Conservation (phyloP, 2,329 filamentous ascomycete species). For the Xylaria sp. region DNA sequence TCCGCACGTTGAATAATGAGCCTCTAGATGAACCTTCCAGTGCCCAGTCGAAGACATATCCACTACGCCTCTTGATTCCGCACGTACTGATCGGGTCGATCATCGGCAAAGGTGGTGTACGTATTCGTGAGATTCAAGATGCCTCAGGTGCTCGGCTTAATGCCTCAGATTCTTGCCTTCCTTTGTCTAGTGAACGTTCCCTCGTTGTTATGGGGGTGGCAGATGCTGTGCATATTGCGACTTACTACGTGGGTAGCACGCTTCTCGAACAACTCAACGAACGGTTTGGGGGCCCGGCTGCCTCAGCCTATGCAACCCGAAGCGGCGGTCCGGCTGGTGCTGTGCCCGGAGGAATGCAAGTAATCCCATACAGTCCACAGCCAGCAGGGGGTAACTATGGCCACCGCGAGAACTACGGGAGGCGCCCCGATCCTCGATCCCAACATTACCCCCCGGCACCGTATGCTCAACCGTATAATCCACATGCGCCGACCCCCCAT, state of each 20-base stretch:
- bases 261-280: constrained; percentile 97
- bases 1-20: constrained; percentile 97
- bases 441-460: constrained; percentile 81
- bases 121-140: constrained; percentile 98
- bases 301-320: constrained; percentile 96
- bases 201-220: constrained; percentile 97
- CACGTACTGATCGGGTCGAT: constrained; percentile 98
- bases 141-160: constrained; percentile 96
- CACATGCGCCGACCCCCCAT: constrained; percentile 68
- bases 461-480: constrained; percentile 81
- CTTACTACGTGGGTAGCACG: constrained; percentile 98
- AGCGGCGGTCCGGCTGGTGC: constrained; percentile 93
- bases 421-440: constrained; percentile 77
- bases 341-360: constrained; percentile 97
- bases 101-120: constrained; percentile 95
- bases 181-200: constrained; percentile 95
- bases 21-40: constrained; percentile 88
- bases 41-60: constrained; percentile 95
- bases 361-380: constrained; percentile 97
- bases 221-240: constrained; percentile 97
- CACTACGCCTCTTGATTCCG: constrained; percentile 91
- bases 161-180: constrained; percentile 93
- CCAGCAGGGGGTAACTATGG: constrained; percentile 93
- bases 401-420: constrained; percentile 83
- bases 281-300: constrained; percentile 92